Evolutionary conservation across 2,329 filamentous ascomycete species (phyloP), one percentile per base, ranked within the genome.

Genomic region (Parascedosporium putredinis): DNA sequence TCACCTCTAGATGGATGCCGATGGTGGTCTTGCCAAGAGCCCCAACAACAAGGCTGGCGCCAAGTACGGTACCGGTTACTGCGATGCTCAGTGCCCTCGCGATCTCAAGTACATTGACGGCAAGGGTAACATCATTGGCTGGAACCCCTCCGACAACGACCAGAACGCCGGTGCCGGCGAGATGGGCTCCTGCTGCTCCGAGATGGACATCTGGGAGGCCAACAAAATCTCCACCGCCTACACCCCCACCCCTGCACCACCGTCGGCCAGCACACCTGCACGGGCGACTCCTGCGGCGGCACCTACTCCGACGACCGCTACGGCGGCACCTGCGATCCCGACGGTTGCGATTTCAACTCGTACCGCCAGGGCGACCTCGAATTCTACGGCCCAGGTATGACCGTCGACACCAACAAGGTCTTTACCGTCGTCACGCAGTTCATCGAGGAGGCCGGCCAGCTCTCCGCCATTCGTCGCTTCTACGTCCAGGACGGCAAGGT

Each of bases 401-500:
- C 67, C 47, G 67, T 86, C 56, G 75, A 84, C 61, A 81, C 79
- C 49, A 73, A 63, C 54, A 68, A 71, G 60, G 75, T 76, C 57
- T 63, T 84, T 57, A 84, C 81, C 1, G 79, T 86, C 23, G 76
- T 84, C 51, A 85, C 81, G 6, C 81, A 84, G 63, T 85, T 85
- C 46, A 69, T 66, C 49, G 74, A 81, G 63, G 38, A 42, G 38
- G 38, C 16, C 9, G 38, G 38, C 38, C 38, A 42, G 38, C 38
- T 42, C 38, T 42, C 38, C 4, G 38, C 38, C 38, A 81, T 85
- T 62, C 74, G 74, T 57, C 78, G 81, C 57, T 72, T 82, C 64
- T 85, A 84, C 62, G 73, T 82, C 50, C 82, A 85, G 66, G 67
- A 78, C 62, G 78, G 77, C 56, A 67, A 68, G 34, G 71, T 81